These are phyloP conservation scores for Salix suchowensis DNA, from an alignment of 345 rosid species.

Conservation along the genomic window DNA sequence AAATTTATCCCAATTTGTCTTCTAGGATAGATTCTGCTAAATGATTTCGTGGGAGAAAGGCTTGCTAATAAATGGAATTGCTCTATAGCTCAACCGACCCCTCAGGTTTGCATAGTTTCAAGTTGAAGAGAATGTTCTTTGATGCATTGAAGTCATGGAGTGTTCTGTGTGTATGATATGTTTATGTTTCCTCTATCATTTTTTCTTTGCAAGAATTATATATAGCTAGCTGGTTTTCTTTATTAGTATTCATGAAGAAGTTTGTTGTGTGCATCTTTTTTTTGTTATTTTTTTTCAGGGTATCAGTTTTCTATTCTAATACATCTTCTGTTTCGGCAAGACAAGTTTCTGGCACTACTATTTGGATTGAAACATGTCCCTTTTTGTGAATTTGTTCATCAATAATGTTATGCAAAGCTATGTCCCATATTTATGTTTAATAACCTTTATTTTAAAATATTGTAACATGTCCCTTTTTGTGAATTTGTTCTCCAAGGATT, in stretches of 20 bases:
- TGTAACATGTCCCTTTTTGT: too few relatives aligned
- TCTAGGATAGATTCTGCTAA: too few relatives aligned
- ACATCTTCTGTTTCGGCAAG: background rate
- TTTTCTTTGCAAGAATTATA: too few relatives aligned
- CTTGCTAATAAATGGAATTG: too few relatives aligned
- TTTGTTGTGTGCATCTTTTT: background rate
- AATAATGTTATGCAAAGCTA: too few relatives aligned
- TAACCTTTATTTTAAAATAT: too few relatives aligned
- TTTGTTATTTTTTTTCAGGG: background rate
- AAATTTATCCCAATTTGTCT: too few relatives aligned
- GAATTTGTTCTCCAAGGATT: background rate
- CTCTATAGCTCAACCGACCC: too few relatives aligned
- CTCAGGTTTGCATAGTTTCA: background rate
- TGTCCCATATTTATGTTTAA: too few relatives aligned
- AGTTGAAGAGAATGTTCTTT: background rate
- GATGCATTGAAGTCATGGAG: background rate
- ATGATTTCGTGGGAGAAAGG: too few relatives aligned
- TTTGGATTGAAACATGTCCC: background rate
- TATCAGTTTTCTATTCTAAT: background rate
- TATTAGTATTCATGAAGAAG: background rate
- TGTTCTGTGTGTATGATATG: background rate
- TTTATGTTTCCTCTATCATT: background rate
- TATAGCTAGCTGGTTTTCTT: background rate
- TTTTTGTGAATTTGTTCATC: background rate
- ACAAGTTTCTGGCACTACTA: background rate